A percentile compares a stretch with the other conserved stretches of the same genome.
Evolutionary conservation across 2,329 filamentous ascomycete genomes (phyloP).

Genomic region (Monilinia vaccinii-corymbosi): DNA sequence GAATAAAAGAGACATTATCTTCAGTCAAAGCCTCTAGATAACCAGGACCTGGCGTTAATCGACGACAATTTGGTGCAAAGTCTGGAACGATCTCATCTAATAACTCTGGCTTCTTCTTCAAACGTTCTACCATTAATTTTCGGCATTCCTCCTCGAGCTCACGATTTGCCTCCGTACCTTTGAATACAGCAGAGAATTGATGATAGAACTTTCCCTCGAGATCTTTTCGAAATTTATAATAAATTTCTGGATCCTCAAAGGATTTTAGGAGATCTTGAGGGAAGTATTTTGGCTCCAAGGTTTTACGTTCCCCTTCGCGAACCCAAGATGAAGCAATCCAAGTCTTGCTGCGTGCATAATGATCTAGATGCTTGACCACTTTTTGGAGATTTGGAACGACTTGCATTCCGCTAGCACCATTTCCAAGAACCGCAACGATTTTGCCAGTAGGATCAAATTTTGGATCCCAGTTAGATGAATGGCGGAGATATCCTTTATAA

Average conservation of each 20-base stretch:
- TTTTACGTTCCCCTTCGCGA: conserved; percentile 30
- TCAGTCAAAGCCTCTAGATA: conserved; percentile 57
- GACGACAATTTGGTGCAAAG: conserved; percentile 37
- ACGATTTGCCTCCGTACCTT: conserved; percentile 34
- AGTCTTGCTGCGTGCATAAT: conserved; percentile 41
- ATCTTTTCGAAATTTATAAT: conserved; percentile 49
- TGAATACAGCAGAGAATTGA: conserved; percentile 43
- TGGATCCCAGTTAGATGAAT: conserved; percentile 52
- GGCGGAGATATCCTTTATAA: conserved; percentile 41
- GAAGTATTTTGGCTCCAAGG: conserved; percentile 44
- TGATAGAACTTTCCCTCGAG: conserved; percentile 55
- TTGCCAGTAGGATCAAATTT: conserved; percentile 39
- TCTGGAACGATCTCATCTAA: conserved; percentile 29
- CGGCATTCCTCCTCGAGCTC: conserved; percentile 29
- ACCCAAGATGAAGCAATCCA: conserved; percentile 45
- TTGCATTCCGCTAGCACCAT: conserved; percentile 42
- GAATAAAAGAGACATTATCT: conserved; percentile 54
- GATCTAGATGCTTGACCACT: conserved; percentile 9
- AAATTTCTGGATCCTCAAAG: conserved; percentile 48
- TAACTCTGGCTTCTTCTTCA: conserved; percentile 34
- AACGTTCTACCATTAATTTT: conserved; percentile 33
- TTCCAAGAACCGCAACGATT: conserved; percentile 40
- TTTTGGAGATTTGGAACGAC: conserved; percentile 38
- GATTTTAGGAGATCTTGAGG: conserved; percentile 42
- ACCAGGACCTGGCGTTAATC: conserved; percentile 40